Percentiles rank a stretch among this genome's conserved stretches.
phyloP scores from a whole-genome alignment of 2,329 filamentous ascomycete genomes.

The Cyphellophora europaea region DNA sequence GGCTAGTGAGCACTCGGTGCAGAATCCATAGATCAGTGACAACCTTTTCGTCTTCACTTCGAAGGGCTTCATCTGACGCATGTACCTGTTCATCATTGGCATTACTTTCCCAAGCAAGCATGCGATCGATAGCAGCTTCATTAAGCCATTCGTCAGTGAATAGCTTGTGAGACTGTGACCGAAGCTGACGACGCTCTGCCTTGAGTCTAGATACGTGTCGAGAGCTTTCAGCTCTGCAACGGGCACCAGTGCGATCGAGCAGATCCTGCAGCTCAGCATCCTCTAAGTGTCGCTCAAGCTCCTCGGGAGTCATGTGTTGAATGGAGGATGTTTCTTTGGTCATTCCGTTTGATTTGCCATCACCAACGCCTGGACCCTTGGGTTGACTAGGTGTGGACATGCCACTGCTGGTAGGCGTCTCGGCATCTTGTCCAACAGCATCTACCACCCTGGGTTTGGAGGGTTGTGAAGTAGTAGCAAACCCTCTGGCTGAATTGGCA shows the following conservation, averaged over 20 bases:
- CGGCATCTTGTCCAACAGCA: conserved; percentile 17
- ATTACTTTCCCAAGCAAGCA: too few relatives aligned
- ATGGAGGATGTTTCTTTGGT: conserved; percentile 3
- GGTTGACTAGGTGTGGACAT: too few relatives aligned
- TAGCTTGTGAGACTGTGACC: conserved; percentile 65
- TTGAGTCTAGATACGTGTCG: conserved; percentile 71
- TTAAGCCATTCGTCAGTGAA: conserved; percentile 72
- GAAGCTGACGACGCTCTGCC: conserved; percentile 74
- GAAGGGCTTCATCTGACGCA: too few relatives aligned
- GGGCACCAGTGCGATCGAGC: conserved; percentile 73
- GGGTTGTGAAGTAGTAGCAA: conserved; percentile 86
- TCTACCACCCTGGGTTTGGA: conserved; percentile 60
- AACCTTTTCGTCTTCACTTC: conserved; percentile 46
- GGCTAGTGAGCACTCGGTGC: conserved; percentile 58
- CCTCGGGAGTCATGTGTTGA: conserved; percentile 66
- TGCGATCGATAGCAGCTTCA: too few relatives aligned
- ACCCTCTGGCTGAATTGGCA: conserved; percentile 80
- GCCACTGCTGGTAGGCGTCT: conserved; percentile 5
- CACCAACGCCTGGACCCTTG: too few relatives aligned
- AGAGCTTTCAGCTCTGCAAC: conserved; percentile 67
- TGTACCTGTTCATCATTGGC: too few relatives aligned
- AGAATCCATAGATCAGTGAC: conserved; percentile 77
- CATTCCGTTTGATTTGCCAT: too few relatives aligned
- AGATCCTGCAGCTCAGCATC: conserved; percentile 81
- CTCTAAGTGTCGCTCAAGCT: conserved; percentile 82